Evolutionary conservation across 2,329 filamentous ascomycete genomes (phyloP).

Genomic region (Colletotrichum kahawae): DNA sequence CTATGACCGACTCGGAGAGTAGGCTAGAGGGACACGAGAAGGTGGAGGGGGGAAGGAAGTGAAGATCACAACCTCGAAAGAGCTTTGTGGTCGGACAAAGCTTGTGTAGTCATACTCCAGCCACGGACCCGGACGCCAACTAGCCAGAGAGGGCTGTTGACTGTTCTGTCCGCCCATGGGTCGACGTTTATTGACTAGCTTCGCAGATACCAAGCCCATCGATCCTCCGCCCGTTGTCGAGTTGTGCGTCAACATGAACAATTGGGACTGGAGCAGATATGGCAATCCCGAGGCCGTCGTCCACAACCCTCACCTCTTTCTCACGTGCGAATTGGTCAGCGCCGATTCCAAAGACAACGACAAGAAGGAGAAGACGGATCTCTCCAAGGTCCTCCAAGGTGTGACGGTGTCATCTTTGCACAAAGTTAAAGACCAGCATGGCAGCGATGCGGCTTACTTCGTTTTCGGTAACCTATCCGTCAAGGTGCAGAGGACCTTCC

Average conservation of each 20-base stretch:
- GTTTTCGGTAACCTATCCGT: slow-evolving; percentile 90
- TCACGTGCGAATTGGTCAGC: slow-evolving; percentile 48
- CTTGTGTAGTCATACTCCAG: not conserved
- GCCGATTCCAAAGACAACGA: slow-evolving; percentile 38
- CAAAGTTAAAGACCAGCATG: slow-evolving; percentile 78
- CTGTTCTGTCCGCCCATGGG: not conserved
- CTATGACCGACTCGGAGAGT: not conserved
- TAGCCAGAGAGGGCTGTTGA: not conserved
- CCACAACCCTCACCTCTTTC: slow-evolving; percentile 51
- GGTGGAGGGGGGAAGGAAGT: not conserved
- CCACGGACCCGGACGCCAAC: not conserved
- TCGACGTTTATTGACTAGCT: not conserved
- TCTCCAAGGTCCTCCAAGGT: slow-evolving; percentile 64
- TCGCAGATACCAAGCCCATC: slow-evolving; percentile 78
- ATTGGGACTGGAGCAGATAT: slow-evolving; percentile 50
- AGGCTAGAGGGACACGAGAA: not conserved
- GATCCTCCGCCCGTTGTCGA: slow-evolving; percentile 88
- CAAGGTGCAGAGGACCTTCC: slow-evolving; percentile 73
- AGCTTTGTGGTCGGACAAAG: not conserved
- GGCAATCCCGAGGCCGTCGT: slow-evolving; percentile 28
- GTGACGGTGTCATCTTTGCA: slow-evolving; percentile 82
- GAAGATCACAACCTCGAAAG: not conserved
- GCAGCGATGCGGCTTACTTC: slow-evolving; percentile 83
- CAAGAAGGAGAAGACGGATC: not conserved
- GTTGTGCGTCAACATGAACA: slow-evolving; percentile 57